These are phyloP conservation scores for Neurospora pannonica DNA, from an alignment of 495 filamentous ascomycete genomes.

Conservation along the genomic window DNA sequence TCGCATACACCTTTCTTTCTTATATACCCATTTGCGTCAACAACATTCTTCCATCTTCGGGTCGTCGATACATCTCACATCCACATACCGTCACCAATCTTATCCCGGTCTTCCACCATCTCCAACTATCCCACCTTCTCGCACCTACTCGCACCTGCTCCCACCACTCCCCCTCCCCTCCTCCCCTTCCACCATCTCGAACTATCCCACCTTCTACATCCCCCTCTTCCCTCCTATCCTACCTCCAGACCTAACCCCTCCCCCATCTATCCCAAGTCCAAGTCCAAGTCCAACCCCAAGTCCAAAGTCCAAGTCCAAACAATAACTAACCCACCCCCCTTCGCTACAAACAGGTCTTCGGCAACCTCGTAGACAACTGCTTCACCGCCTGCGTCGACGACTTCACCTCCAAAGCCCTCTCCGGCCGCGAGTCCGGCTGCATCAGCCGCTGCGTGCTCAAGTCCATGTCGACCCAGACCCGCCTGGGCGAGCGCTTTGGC, in stretches of 20 bases:
- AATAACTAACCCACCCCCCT: neutral
- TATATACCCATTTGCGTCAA: too few relatives aligned
- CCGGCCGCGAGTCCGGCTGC: slow-evolving; percentile 77
- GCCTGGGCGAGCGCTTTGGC: slow-evolving; percentile 83
- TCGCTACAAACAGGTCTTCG: slow-evolving; percentile 66
- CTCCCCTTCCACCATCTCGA: too few relatives aligned
- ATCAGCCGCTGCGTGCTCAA: slow-evolving; percentile 92
- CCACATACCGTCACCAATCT: neutral
- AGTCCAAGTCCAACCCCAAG: neutral
- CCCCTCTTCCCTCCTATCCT: neutral
- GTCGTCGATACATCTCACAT: neutral
- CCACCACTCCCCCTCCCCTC: neutral
- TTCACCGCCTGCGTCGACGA: slow-evolving; percentile 96
- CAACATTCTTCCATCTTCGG: too few relatives aligned
- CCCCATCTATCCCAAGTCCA: neutral
- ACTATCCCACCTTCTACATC: too few relatives aligned
- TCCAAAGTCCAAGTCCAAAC: neutral
- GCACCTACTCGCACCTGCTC: too few relatives aligned
- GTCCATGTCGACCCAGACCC: slow-evolving; percentile 76
- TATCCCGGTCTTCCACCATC: neutral
- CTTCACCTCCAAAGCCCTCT: slow-evolving; percentile 93
- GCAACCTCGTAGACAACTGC: slow-evolving; percentile 87
- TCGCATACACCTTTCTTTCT: neutral
- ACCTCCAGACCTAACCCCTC: too few relatives aligned
- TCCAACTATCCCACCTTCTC: neutral